phyloP scores from a whole-genome alignment of 257 asterid species.

The Nicotiana knightiana region DNA sequence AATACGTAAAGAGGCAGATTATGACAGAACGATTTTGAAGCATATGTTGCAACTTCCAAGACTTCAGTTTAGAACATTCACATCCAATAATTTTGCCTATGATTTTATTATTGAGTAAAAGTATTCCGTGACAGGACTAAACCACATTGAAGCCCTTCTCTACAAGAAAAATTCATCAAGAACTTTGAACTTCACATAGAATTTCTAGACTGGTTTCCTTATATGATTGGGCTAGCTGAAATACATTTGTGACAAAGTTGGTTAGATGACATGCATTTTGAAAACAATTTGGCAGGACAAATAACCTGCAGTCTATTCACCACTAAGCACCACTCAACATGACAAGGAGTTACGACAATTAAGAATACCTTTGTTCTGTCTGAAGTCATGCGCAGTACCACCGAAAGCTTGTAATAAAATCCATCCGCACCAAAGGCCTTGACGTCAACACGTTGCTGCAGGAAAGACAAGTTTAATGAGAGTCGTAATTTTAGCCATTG shows the following conservation, averaged over 20 bases:
- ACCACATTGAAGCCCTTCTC: neutral
- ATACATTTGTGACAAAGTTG: neutral
- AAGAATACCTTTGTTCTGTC: conserved; percentile 91
- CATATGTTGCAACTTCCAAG: neutral
- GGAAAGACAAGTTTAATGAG: conserved; percentile 17
- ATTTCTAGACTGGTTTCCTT: neutral
- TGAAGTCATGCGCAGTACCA: conserved; percentile 89
- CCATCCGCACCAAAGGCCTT: conserved; percentile 70
- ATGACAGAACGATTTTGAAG: neutral
- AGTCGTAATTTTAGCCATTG: conserved; percentile 1
- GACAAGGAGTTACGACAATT: neutral
- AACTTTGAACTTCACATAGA: neutral
- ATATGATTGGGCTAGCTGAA: neutral
- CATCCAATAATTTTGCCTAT: neutral
- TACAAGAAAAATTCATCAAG: neutral
- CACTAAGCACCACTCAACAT: neutral
- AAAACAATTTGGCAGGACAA: neutral
- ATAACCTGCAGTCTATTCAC: neutral
- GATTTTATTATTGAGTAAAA: neutral
- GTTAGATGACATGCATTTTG: neutral
- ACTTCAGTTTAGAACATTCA: neutral
- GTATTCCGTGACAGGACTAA: neutral
- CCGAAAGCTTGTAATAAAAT: conserved; percentile 88
- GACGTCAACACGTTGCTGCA: conserved; percentile 90
- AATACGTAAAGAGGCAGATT: neutral